These are phyloP conservation scores for Limnomonas spitsbergensis DNA, from an alignment of 139 green algal genomes.

Conservation along the genomic window DNA sequence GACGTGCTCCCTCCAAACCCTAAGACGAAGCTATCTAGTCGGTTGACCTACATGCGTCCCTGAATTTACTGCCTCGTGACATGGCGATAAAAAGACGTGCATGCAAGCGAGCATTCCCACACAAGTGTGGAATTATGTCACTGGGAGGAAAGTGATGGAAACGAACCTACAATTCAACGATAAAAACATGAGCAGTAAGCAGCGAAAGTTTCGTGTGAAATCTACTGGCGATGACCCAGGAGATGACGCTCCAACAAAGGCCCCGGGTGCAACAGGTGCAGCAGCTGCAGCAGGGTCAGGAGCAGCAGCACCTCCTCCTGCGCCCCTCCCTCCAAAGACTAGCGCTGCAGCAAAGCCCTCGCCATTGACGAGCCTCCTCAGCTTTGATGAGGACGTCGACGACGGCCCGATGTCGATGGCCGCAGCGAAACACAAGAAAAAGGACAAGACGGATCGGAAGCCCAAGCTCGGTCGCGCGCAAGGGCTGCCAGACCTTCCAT, in stretches of 20 bases:
- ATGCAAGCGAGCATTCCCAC: too few relatives aligned
- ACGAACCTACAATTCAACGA: background rate
- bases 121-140: background rate
- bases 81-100: too few relatives aligned
- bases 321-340: too few relatives aligned
- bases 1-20: too few relatives aligned
- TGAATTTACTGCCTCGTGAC: too few relatives aligned
- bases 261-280: constrained; percentile 7
- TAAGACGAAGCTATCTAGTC: too few relatives aligned
- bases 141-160: background rate
- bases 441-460: background rate
- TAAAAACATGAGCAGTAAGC: constrained; percentile 28
- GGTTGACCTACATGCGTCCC: too few relatives aligned
- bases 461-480: constrained; percentile 11
- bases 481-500: background rate
- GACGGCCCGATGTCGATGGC: background rate
- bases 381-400: constrained; percentile 46
- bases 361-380: constrained; percentile 23
- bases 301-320: too few relatives aligned
- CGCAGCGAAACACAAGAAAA: constrained; percentile 7
- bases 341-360: background rate
- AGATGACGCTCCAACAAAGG: too few relatives aligned
- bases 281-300: too few relatives aligned
- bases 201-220: constrained; percentile 44
- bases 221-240: too few relatives aligned